These are phyloP conservation scores for Syzygium malaccense DNA, from an alignment of 441 rosid genomes.

Conservation along the genomic window DNA sequence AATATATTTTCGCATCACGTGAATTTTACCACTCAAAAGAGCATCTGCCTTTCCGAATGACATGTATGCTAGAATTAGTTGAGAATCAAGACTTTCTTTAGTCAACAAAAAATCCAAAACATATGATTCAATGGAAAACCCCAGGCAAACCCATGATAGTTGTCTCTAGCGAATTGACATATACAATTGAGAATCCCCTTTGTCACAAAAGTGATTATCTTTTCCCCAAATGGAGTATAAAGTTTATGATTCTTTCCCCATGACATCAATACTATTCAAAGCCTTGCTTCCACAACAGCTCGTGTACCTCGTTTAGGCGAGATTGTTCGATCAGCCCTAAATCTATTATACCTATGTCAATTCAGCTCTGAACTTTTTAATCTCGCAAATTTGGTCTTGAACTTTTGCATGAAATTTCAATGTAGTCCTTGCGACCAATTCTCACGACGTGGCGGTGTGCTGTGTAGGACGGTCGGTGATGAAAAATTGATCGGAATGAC, in stretches of 20 bases:
- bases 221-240: neutral
- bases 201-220: neutral
- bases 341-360: neutral
- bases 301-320: neutral
- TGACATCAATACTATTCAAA: neutral
- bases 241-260: neutral
- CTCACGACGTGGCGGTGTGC: no score
- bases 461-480: no score
- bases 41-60: neutral
- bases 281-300: neutral
- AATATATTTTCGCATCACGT: neutral
- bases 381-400: no score
- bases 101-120: neutral
- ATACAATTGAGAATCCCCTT: neutral
- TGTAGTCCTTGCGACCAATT: accelerated
- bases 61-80: neutral
- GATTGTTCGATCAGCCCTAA: neutral
- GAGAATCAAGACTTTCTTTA: neutral
- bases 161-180: neutral
- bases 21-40: neutral
- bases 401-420: neutral
- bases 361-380: neutral
- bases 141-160: neutral
- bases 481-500: neutral
- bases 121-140: neutral